Evolutionary conservation across 352 stramenopile genomes (phyloP).

Genomic region (Pythium coloratum): DNA sequence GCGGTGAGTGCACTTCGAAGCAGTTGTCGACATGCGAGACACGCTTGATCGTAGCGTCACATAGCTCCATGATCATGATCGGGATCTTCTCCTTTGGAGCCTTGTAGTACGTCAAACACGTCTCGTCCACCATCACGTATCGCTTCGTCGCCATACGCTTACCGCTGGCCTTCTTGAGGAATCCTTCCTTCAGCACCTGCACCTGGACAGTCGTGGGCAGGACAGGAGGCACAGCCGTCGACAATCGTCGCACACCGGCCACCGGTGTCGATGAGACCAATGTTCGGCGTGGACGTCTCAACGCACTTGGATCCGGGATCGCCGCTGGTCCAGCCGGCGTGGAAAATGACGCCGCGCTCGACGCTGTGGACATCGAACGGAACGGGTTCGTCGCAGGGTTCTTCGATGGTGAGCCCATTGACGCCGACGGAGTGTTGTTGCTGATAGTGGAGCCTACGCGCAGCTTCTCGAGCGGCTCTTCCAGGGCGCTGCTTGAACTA

Average conservation of each 20-base stretch:
- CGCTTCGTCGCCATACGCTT: slow-evolving; percentile 84
- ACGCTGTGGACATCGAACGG: slow-evolving; percentile 26
- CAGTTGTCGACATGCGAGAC: slow-evolving; percentile 83
- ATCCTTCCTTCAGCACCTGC: slow-evolving; percentile 81
- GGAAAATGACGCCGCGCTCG: slow-evolving; percentile 27
- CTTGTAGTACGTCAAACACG: slow-evolving; percentile 87
- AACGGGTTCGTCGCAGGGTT: slow-evolving; percentile 17
- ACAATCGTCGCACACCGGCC: slow-evolving; percentile 42
- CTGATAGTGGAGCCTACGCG: slow-evolving; percentile 32
- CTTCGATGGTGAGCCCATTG: slow-evolving; percentile 24
- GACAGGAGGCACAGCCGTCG: slow-evolving; percentile 50
- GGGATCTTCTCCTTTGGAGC: slow-evolving; percentile 80
- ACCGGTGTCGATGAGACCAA: slow-evolving; percentile 63
- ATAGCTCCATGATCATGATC: slow-evolving; percentile 82
- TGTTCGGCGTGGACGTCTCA: slow-evolving; percentile 46
- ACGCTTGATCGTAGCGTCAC: slow-evolving; percentile 78
- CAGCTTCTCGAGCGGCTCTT: slow-evolving; percentile 53
- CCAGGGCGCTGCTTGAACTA: slow-evolving; percentile 55
- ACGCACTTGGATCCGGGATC: slow-evolving; percentile 12
- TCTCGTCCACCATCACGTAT: slow-evolving; percentile 87
- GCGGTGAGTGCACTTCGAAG: slow-evolving; percentile 84
- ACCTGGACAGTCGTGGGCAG: slow-evolving; percentile 71
- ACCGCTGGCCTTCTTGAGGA: slow-evolving; percentile 79
- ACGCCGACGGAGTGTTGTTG: slow-evolving; percentile 23
- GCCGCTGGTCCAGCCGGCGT: slow-evolving; percentile 21